A percentile compares a stretch with the other conserved stretches of the same genome.
phyloP scores from a whole-genome alignment of 2,329 filamentous ascomycete genomes.

The Xenoacremonium recifei region DNA sequence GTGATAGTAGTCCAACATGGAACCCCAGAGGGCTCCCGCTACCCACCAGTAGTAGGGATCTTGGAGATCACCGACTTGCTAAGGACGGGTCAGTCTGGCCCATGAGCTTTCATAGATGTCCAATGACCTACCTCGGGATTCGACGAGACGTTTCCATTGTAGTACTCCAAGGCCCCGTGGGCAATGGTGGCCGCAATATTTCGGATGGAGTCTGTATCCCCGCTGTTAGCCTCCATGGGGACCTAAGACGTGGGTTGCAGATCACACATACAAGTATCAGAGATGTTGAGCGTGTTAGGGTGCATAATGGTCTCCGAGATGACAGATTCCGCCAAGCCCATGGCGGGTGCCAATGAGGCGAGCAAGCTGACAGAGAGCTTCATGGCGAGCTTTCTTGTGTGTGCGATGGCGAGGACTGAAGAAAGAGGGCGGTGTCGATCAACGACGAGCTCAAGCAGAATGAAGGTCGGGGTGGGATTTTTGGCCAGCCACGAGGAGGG shows the following conservation, averaged over 20 bases:
- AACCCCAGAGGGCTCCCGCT: slow-evolving; percentile 63
- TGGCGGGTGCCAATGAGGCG: slow-evolving; percentile 14
- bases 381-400: slow-evolving; percentile 10
- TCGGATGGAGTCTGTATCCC: slow-evolving; percentile 55
- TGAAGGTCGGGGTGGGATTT: too few relatives aligned
- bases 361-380: slow-evolving; percentile 9
- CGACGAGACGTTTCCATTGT: slow-evolving; percentile 59
- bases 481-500: too few relatives aligned
- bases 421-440: too few relatives aligned
- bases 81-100: slow-evolving; percentile 5
- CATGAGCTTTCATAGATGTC: too few relatives aligned
- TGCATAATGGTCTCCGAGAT: slow-evolving; percentile 3
- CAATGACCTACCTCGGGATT: slow-evolving; percentile 40
- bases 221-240: slow-evolving; percentile 7
- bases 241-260: too few relatives aligned
- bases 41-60: slow-evolving; percentile 71
- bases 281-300: slow-evolving; percentile 11
- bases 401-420: too few relatives aligned
- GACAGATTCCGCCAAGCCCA: slow-evolving; percentile 7
- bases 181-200: slow-evolving; percentile 60
- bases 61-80: slow-evolving; percentile 62
- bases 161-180: slow-evolving; percentile 61
- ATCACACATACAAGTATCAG: slow-evolving; percentile 14
- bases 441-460: too few relatives aligned
- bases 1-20: slow-evolving; percentile 68